phyloP scores from a whole-genome alignment of 345 rosid species.

The Euphorbia lathyris region DNA sequence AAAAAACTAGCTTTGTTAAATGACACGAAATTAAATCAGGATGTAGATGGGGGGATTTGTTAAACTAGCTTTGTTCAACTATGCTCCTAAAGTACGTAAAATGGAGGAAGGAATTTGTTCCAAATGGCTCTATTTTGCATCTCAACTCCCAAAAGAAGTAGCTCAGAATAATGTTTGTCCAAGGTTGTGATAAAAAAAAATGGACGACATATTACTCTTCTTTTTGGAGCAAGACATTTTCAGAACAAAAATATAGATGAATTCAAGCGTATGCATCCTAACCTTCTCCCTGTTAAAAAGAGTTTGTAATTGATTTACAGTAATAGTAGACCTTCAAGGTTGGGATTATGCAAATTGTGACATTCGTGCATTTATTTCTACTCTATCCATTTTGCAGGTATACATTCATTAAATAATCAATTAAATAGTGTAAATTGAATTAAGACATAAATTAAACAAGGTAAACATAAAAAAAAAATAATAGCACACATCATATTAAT shows the following conservation, averaged over 20 bases:
- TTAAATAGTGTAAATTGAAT: no score
- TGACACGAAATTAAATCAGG: slow-evolving; percentile 21
- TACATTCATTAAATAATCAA: no score
- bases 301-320: neutral
- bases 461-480: no score
- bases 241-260: slow-evolving; percentile 38
- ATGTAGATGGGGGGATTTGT: slow-evolving; percentile 39
- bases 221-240: slow-evolving; percentile 37
- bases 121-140: slow-evolving; percentile 29
- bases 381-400: slow-evolving; percentile 45
- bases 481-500: no score
- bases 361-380: slow-evolving; percentile 35
- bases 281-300: no score
- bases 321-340: slow-evolving; percentile 44
- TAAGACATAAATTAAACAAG: no score
- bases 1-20: no score
- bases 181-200: slow-evolving; percentile 46
- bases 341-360: slow-evolving; percentile 56
- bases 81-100: slow-evolving; percentile 43
- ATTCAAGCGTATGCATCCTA: slow-evolving; percentile 37
- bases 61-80: no score
- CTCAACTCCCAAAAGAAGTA: slow-evolving; percentile 28
- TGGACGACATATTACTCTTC: slow-evolving; percentile 33
- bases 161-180: slow-evolving; percentile 46
- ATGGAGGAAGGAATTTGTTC: slow-evolving; percentile 43